These are phyloP conservation scores for Aspergillus sp. DNA, from an alignment of 2,329 filamentous ascomycete genomes.

Conservation along the genomic window DNA sequence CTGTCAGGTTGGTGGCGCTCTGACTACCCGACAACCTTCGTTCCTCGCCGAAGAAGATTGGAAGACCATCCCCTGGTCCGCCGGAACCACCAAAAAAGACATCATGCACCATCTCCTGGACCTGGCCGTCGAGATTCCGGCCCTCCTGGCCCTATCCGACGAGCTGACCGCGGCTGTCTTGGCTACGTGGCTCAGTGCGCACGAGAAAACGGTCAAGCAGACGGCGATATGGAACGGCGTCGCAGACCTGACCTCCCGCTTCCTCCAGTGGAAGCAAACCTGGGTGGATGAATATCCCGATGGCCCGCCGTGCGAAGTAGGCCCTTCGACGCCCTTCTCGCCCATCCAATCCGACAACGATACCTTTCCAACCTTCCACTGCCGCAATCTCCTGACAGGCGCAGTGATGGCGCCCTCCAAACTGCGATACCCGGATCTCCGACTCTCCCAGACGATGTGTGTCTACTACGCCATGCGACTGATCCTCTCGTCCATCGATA, in stretches of 20 bases:
- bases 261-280: conserved; percentile 24
- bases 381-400: conserved; percentile 27
- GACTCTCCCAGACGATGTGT: conserved; percentile 30
- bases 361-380: conserved; percentile 26
- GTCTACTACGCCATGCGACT: conserved; percentile 27
- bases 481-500: conserved; percentile 28
- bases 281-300: conserved; percentile 25
- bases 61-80: conserved; percentile 34
- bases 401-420: conserved; percentile 21
- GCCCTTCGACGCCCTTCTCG: conserved; percentile 5
- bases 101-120: conserved; percentile 31
- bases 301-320: conserved; percentile 20
- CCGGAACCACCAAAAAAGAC: conserved; percentile 28
- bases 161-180: conserved; percentile 17
- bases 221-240: conserved; percentile 28
- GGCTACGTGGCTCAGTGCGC: conserved; percentile 16
- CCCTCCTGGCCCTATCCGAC: conserved; percentile 24
- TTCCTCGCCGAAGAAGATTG: conserved; percentile 31
- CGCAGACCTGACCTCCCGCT: conserved; percentile 22
- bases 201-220: conserved; percentile 27
- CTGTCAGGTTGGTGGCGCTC: conserved; percentile 21
- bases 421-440: conserved; percentile 28
- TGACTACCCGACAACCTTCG: conserved; percentile 24
- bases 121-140: conserved; percentile 28
- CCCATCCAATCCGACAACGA: conserved; percentile 8